Base-by-base conservation (phyloP, 202 grass and related monocot species). In the Saccharum hybrid region DNA sequence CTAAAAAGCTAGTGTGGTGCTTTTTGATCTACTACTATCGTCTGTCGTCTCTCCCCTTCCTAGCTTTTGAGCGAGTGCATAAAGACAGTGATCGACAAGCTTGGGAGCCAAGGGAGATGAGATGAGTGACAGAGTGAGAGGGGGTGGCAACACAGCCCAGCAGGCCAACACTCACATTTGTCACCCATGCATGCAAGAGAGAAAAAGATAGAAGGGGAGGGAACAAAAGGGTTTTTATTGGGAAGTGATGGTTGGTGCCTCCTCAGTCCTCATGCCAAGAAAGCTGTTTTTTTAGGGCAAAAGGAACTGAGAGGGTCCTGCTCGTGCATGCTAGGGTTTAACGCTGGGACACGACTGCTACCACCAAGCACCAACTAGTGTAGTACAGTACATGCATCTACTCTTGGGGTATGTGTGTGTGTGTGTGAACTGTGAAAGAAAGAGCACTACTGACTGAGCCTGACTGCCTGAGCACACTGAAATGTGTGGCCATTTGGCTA, bases 231-330 rank as follows among this genome's bases (percentile, higher is more conserved):
- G 82, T 19, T 82, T 90, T 90, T 86, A 86, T 90, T 82, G 74
- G 78, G 56, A 89, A 82, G 88, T 89, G 88, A 89, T 89, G 88
- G 88, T 86, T 79, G 88, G 88, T 90, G 79, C 83, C 66, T 82
- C 88, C 79, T 86, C 88, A 86, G 82, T 82, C 88, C 79, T 90
- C 88, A 86, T 86, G 83, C 88, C 74, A 90, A 86, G 74, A 90
- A 90, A 90, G 88, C 74, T 82, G 83, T 71, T 90, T 90, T 72
- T 74, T 79, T 38, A 60, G 86, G 46, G 45, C 75, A 60, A 79
- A 74, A 85, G 83, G 31, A 51, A 39, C 71, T 37, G 26, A 34
- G 63, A 34, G 43, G 79, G 79, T 45, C 88, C 77, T 67, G 46
- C 46, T 59, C 83, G 63, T 71, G 79, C 81, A 77, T 57, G 64